Base-by-base conservation (phyloP, 139 green algal species). In the Micractinium sp. region DNA sequence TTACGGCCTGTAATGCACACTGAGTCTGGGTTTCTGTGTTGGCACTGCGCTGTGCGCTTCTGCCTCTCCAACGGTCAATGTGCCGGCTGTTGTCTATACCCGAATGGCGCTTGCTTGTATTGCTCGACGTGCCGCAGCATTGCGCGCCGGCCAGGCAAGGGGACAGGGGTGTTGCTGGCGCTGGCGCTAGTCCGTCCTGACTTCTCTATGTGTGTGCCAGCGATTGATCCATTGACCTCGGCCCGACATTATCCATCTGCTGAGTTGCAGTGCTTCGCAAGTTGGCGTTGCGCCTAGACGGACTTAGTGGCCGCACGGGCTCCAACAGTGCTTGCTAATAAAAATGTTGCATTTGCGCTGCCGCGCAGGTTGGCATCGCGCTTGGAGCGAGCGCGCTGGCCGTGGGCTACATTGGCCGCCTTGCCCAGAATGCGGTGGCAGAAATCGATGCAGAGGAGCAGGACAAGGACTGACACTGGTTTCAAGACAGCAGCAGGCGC, bases 381-480 rank as follows among this genome's bases (percentile, higher is more conserved):
- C 74, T 96, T n/a, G 94, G 79, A 0, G 90, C 94, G 0, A 95
- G 95, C 0, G 60, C 93, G 3, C 25, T 95, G 31, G 93, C 94
- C 29, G 63, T 98, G 0, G 93, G 87, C 3, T 98, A 96, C 87
- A 85, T 98, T 12, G 96, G 95, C 14, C 77, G 84, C 3, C 73
- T 98, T 16, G 96, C 95, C 13, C 95, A 93, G 87, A 90, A 94
- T 18, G 96, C 96, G 3, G 83, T 98, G 31, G 93, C 95, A 38
- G 96, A 97, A 60, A 82, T 89, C 36, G 90, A 92, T 7, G 41
- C 78, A 25, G 78, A 84, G 0, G 53, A 84, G 41, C 74, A 9
- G 63, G 20, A 71, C 7, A 71, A 71, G 63, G 7, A 71, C 20
- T 56, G 9, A 56, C 47, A 56, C 47, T 9, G 47, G 2, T 25